phyloP scores from a whole-genome alignment of 2,329 filamentous ascomycete genomes.

The Tolypocladium endophyticum region DNA sequence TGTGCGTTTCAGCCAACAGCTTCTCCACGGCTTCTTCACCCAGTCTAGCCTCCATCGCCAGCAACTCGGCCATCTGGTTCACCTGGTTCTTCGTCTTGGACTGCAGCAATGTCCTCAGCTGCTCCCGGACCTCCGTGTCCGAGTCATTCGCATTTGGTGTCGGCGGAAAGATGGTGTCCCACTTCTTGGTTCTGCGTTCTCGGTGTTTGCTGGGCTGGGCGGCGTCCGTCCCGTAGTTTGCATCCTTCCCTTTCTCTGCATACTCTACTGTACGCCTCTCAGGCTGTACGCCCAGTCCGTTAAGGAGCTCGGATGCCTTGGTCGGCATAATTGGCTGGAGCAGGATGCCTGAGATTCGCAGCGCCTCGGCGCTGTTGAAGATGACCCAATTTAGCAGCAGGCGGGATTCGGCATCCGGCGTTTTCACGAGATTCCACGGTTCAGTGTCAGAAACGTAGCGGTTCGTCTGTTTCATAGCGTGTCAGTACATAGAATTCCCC shows the following conservation, averaged over 20 bases:
- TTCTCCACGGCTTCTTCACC: conserved; percentile 12
- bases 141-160: conserved; percentile 13
- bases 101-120: conserved; percentile 6
- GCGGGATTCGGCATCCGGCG: conserved; percentile 19
- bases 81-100: conserved; percentile 14
- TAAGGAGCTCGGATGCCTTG: conserved; percentile 62
- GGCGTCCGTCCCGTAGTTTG: conserved; percentile 50
- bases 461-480: conserved; percentile 20
- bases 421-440: conserved; percentile 56
- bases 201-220: conserved; percentile 11
- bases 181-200: conserved; percentile 22
- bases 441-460: conserved; percentile 44
- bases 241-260: conserved; percentile 54
- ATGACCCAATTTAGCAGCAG: conserved; percentile 47
- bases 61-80: conserved; percentile 13
- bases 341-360: conserved; percentile 73
- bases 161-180: conserved; percentile 42
- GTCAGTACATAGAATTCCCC: conserved; percentile 5
- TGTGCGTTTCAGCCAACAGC: conserved; percentile 8
- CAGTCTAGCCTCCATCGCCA: conserved; percentile 19
- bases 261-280: conserved; percentile 52
- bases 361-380: conserved; percentile 61
- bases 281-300: conserved; percentile 62
- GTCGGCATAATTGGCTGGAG: conserved; percentile 84
- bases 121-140: conserved; percentile 10